Evolutionary conservation across 108 stramenopile genomes (phyloP).

Genomic region (Nitzschia inconspicua): DNA sequence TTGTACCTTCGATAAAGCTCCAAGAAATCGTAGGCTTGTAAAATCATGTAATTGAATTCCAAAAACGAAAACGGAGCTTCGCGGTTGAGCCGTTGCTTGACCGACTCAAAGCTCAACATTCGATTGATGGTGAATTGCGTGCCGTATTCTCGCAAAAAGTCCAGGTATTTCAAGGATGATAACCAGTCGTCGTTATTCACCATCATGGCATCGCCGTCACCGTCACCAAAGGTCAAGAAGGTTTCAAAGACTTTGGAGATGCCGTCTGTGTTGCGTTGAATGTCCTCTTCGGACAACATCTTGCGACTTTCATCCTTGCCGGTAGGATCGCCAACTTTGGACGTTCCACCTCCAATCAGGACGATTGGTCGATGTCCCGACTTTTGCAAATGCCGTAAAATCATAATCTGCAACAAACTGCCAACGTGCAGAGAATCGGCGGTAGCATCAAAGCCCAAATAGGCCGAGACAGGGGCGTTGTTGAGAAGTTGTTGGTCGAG

Average conservation of each 20-base stretch:
- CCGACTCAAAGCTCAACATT: slow-evolving; percentile 94
- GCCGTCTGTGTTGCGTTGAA: slow-evolving; percentile 74
- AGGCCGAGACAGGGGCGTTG: slow-evolving; percentile 49
- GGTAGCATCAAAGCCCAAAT: slow-evolving; percentile 98
- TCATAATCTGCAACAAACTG: slow-evolving; percentile 96
- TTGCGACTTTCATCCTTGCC: slow-evolving; percentile 94
- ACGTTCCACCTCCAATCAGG: slow-evolving; percentile 94
- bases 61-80: slow-evolving; percentile 94
- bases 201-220: slow-evolving; percentile 64
- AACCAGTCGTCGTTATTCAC: slow-evolving; percentile 99
- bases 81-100: slow-evolving; percentile 86
- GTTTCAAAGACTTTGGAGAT: slow-evolving; percentile 82
- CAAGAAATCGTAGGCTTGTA: slow-evolving; percentile 98
- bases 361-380: slow-evolving; percentile 88
- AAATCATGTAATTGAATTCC: slow-evolving; percentile 99
- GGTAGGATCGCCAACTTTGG: slow-evolving; percentile 97
- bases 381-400: slow-evolving; percentile 89
- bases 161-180: slow-evolving; percentile 68
- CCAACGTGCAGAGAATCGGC: slow-evolving; percentile 98
- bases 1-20: slow-evolving; percentile 84
- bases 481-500: slow-evolving; percentile 50
- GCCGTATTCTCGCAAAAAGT: slow-evolving; percentile 95
- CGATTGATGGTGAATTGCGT: slow-evolving; percentile 96
- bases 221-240: slow-evolving; percentile 67
- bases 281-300: slow-evolving; percentile 81